Conservation (phyloP, 2,329 filamentous ascomycete genomes). For the Aspergillus phoenicis region DNA sequence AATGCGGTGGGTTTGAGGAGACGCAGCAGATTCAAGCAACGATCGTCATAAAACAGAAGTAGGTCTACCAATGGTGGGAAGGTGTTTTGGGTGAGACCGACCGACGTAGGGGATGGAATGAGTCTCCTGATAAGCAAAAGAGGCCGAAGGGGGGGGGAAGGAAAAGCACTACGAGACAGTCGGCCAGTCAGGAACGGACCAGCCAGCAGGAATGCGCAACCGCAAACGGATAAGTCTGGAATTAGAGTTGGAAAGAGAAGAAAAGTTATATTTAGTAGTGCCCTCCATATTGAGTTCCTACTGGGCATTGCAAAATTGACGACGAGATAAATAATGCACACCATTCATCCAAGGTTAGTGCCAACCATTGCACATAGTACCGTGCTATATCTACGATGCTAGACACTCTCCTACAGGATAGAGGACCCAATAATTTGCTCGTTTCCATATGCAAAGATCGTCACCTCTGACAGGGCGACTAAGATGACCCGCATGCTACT, state of each 20-base stretch:
- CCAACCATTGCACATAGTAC: no score
- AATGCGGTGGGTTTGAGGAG: neutral
- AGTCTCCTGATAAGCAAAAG: neutral
- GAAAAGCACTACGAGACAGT: neutral
- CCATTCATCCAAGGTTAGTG: neutral
- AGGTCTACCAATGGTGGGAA: neutral
- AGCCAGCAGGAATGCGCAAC: conserved; percentile 1
- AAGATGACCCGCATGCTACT: neutral
- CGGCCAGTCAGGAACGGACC: neutral
- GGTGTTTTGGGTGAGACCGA: neutral
- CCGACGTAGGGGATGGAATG: neutral
- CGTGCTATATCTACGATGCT: no score
- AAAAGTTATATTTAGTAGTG: neutral
- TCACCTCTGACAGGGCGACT: neutral
- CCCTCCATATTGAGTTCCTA: neutral
- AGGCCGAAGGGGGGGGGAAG: neutral
- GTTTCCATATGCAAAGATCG: neutral
- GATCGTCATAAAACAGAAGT: neutral
- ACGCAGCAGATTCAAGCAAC: neutral
- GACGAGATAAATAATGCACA: neutral
- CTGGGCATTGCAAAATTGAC: no score
- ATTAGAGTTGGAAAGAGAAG: neutral
- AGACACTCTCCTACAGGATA: no score
- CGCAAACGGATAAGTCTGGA: conserved; percentile 9
- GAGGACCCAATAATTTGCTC: no score